Evolutionary conservation across 805 yeast genomes (phyloP), one percentile per base, ranked within the genome.

Genomic region (Metschnikowia colocasiae): DNA sequence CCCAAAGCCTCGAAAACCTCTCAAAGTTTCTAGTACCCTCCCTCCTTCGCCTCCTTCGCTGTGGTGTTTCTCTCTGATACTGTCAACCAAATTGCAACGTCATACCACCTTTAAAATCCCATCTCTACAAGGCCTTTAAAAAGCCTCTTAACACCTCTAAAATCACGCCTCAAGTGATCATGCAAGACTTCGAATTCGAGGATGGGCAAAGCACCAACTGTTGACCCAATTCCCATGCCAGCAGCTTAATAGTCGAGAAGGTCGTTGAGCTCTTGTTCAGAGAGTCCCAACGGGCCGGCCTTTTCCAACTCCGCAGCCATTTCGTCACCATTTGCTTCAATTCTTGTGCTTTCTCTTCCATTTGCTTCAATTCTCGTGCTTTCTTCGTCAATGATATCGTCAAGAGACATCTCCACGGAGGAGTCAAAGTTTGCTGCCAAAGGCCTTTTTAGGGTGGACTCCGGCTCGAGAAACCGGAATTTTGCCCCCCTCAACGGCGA

Each of bases 51-150:
- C 78, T 29, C 83, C 81, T 37, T 80, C 78, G 65, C 75, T 79
- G 49, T 76, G 74, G 68, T 90, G 96, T 49, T 79, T 75, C 60
- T 82, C 85, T 68, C 97, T 81, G 41, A 90, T 73, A 45, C 83
- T 91, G 47, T 90, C 96, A 38, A 90, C 97, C 40, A 86, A 82
- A n/a, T n/a, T n/a, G n/a, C n/a, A n/a, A n/a, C n/a, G n/a, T n/a
- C n/a, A n/a, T n/a, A n/a, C n/a, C n/a, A n/a, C n/a, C n/a, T n/a
- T n/a, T n/a, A n/a, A n/a, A n/a, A n/a, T n/a, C n/a, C n/a, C n/a
- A n/a, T n/a, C n/a, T n/a, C n/a, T n/a, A n/a, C n/a, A n/a, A n/a
- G n/a, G n/a, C n/a, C n/a, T n/a, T n/a, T n/a, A n/a, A n/a, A n/a
- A n/a, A n/a, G n/a, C n/a, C n/a, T n/a, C n/a, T n/a, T n/a, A n/a